Base-by-base conservation (phyloP, 2,329 filamentous ascomycete species). In the Aspergillus thermomutatus region DNA sequence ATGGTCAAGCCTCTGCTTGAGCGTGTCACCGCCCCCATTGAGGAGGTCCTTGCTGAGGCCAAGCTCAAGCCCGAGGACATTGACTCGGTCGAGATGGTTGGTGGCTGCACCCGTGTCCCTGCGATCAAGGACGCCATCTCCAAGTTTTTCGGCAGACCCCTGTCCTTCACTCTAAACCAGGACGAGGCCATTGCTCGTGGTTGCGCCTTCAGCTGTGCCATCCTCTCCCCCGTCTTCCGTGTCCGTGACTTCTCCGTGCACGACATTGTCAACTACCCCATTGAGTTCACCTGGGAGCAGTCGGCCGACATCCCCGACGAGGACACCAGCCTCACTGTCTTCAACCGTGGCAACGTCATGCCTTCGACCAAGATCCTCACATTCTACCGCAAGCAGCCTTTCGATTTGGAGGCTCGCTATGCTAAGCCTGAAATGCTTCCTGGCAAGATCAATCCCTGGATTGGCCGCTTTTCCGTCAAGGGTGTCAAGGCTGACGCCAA, bases 211-310 rank as follows among this genome's bases (percentile, higher is more conserved):
- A 92, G 89, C 84, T 97, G 94, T 75, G 94, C 94, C 69, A 97
- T 97, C 67, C 87, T 97, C 55, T 97, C 94, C 0, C 94, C 94
- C 48, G 90, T 96, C 65, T 97, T 99, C 89, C 92, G 93, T 75
- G 94, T 99, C 72, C 92, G 94, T 70, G 94, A 99, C 81, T 99
- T 99, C 78, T 87, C 92, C 66, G 89, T 97, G 59, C 92, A 97
- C 83, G 94, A 99, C 77, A 93, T 97, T 69, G 91, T 96, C 79
- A 91, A 88, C 82, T 99, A 97, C 81, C 94, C 94, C 50, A 96
- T 99, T 75, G 93, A 99, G 75, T 99, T 99, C 77, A 90, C 88
- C 53, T 99, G 94, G 94, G 94, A 99, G 82, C 96, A 97, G 83
- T 95, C 93, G 26, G 87, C 92, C 58, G 94, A 99, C 71, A 99